These are phyloP conservation scores for Aureobasidium pullulans DNA, from an alignment of 2,329 filamentous ascomycete species.

Conservation along the genomic window DNA sequence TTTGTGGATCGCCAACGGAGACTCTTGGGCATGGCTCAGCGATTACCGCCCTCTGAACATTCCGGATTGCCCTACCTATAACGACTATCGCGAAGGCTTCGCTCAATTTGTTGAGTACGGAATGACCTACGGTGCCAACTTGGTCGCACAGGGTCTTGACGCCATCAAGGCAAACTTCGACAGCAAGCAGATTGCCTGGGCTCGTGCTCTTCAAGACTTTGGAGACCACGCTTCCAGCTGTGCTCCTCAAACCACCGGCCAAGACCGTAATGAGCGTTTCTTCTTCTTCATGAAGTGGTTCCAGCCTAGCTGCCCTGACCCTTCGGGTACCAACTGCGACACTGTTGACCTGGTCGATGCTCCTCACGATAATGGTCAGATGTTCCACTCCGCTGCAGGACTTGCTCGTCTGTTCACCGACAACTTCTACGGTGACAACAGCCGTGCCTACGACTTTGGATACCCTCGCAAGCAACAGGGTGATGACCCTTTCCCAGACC, in stretches of 20 bases:
- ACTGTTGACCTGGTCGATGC: constrained; percentile 29
- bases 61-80: constrained; percentile 25
- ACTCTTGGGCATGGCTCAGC: constrained; percentile 29
- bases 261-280: constrained; percentile 32
- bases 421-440: constrained; percentile 31
- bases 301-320: constrained; percentile 22
- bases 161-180: constrained; percentile 29
- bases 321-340: constrained; percentile 21
- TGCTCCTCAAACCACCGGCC: constrained; percentile 27
- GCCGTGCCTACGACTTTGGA: constrained; percentile 29
- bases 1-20: constrained; percentile 29
- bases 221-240: constrained; percentile 29
- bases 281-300: constrained; percentile 33
- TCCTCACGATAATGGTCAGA: constrained; percentile 30
- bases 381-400: constrained; percentile 29
- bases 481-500: constrained; percentile 30
- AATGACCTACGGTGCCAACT: constrained; percentile 25
- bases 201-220: constrained; percentile 27
- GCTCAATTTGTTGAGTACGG: constrained; percentile 25
- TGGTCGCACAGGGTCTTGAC: constrained; percentile 25
- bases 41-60: constrained; percentile 24
- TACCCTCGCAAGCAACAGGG: constrained; percentile 28
- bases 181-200: constrained; percentile 28
- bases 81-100: constrained; percentile 30
- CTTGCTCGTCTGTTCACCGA: constrained; percentile 31